These are phyloP conservation scores for Fragilaria crotonensis DNA, from an alignment of 108 stramenopile genomes.

Conservation along the genomic window DNA sequence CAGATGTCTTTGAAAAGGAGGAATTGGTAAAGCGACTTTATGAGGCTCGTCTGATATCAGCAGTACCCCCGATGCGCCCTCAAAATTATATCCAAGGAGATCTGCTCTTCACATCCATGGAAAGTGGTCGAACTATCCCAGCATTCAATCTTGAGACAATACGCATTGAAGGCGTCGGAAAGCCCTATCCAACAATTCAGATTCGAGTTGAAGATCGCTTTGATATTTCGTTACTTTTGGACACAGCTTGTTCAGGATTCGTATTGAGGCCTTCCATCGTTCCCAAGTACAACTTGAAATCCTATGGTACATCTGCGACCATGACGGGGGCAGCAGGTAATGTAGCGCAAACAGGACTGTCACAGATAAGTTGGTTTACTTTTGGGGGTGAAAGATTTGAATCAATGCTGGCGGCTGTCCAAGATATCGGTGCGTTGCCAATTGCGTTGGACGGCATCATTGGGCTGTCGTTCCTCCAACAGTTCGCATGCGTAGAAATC, in stretches of 20 bases:
- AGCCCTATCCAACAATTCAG: conserved; percentile 44
- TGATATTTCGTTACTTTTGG: conserved; percentile 46
- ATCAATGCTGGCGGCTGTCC: conserved; percentile 46
- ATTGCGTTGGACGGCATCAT: conserved; percentile 62
- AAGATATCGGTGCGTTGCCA: conserved; percentile 73
- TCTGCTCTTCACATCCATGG: conserved; percentile 29
- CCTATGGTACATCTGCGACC: conserved; percentile 32
- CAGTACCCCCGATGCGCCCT: not conserved
- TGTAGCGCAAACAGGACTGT: conserved; percentile 30
- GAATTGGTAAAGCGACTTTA: conserved; percentile 59
- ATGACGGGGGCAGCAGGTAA: conserved; percentile 62
- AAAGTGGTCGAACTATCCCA: conserved; percentile 27
- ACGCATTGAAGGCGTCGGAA: conserved; percentile 35
- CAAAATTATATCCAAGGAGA: conserved; percentile 10
- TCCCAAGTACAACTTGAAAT: conserved; percentile 26
- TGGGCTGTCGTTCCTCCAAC: conserved; percentile 63
- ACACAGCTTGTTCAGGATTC: conserved; percentile 77
- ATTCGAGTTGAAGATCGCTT: conserved; percentile 20
- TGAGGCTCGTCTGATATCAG: conserved; percentile 15
- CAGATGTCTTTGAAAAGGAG: conserved; percentile 71
- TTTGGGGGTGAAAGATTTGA: conserved; percentile 36
- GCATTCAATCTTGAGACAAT: too few relatives aligned
- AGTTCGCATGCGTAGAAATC: conserved; percentile 52
- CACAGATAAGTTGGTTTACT: conserved; percentile 33
- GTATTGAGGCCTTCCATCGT: conserved; percentile 54